Percentiles rank a stretch among this genome's conserved stretches.
phyloP scores from a whole-genome alignment of 257 asterid species.

The Solanum piurae region DNA sequence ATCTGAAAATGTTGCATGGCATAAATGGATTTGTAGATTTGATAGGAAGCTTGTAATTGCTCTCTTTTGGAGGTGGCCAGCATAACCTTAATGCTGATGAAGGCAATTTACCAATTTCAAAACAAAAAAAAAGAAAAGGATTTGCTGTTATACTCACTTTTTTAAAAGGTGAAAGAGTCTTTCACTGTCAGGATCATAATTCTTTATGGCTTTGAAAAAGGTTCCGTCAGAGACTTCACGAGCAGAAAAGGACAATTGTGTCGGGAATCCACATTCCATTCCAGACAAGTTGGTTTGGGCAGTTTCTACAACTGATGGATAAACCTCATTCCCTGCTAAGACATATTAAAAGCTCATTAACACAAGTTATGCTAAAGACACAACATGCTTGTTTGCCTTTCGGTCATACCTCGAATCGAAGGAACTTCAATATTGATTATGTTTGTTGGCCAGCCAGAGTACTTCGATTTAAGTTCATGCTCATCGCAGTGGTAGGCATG shows the following conservation, averaged over 20 bases:
- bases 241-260: slow-evolving; percentile 88
- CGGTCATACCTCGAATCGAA: slow-evolving; percentile 48
- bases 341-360: slow-evolving; percentile 11
- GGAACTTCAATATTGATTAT: slow-evolving; percentile 82
- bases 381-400: neutral
- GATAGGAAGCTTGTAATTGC: neutral
- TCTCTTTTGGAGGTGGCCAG: neutral
- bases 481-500: slow-evolving; percentile 57
- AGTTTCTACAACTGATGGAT: slow-evolving; percentile 58
- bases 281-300: slow-evolving; percentile 46
- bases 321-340: slow-evolving; percentile 62
- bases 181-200: slow-evolving; percentile 79
- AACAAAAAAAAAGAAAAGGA: neutral
- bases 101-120: neutral
- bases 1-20: slow-evolving; percentile 3
- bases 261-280: slow-evolving; percentile 72
- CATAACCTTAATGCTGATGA: neutral
- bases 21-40: neutral
- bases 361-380: neutral
- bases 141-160: slow-evolving; percentile 38
- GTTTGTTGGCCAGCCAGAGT: slow-evolving; percentile 99
- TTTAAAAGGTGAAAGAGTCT: slow-evolving; percentile 57
- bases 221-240: slow-evolving; percentile 97
- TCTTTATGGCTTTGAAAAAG: slow-evolving; percentile 65
- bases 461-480: slow-evolving; percentile 53